A percentile compares a stretch with the other conserved stretches of the same genome.
phyloP scores from a whole-genome alignment of 2,329 filamentous ascomycete genomes.

The Parascedosporium putredinis region DNA sequence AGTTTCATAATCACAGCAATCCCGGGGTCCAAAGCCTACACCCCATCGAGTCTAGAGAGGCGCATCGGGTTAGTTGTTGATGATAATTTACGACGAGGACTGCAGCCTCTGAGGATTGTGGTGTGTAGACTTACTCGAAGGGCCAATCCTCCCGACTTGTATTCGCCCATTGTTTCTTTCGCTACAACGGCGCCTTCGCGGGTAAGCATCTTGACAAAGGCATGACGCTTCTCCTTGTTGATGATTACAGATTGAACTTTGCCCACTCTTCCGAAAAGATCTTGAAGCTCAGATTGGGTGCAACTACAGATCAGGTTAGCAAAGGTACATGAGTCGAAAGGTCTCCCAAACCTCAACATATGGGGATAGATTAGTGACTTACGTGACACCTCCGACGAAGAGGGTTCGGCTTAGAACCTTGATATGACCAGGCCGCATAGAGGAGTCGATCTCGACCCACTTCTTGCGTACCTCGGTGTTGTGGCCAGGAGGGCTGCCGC shows the following conservation, averaged over 20 bases:
- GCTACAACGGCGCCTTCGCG: constrained; percentile 75
- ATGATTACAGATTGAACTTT: constrained; percentile 95
- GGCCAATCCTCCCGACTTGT: constrained; percentile 34
- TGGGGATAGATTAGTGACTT: too few species aligned
- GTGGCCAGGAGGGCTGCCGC: constrained; percentile 41
- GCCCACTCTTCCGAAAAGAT: constrained; percentile 72
- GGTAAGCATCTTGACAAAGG: constrained; percentile 97
- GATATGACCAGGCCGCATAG: constrained; percentile 65
- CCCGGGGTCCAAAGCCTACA: constrained; percentile 90
- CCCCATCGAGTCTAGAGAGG: constrained; percentile 75
- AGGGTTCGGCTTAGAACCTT: constrained; percentile 91
- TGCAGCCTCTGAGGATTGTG: too few species aligned
- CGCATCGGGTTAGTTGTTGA: too few species aligned
- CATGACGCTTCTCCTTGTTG: constrained; percentile 95
- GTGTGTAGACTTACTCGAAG: constrained; percentile 59
- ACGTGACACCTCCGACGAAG: constrained; percentile 92
- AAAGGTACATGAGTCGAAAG: constrained; percentile 13
- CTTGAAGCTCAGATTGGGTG: constrained; percentile 71
- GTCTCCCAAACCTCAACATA: neutral
- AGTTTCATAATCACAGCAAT: constrained; percentile 91
- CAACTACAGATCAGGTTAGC: constrained; percentile 36
- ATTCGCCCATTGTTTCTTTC: constrained; percentile 64
- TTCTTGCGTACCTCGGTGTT: constrained; percentile 34
- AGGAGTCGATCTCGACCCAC: constrained; percentile 70
- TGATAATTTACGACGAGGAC: too few species aligned